Evolutionary conservation across 2,329 filamentous ascomycete genomes (phyloP).

Genomic region (Fusarium annulatum): DNA sequence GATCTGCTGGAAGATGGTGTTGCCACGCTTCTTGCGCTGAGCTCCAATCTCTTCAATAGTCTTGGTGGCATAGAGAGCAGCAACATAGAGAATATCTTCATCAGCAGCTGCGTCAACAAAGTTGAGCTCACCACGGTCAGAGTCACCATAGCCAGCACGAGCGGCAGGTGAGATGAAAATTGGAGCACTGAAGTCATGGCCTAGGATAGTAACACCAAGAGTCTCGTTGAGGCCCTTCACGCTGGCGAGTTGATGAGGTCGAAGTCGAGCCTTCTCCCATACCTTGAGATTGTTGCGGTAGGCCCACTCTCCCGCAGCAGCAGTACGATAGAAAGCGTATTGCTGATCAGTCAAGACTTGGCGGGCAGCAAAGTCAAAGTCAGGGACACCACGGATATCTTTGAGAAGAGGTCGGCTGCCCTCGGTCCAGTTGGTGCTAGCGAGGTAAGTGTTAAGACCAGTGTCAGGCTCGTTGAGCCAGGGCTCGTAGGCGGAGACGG

Average conservation of each 20-base stretch:
- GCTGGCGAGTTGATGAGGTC: slow-evolving; percentile 49
- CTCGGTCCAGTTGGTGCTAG: slow-evolving; percentile 47
- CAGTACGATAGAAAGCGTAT: slow-evolving; percentile 63
- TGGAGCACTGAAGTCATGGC: slow-evolving; percentile 59
- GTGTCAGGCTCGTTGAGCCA: slow-evolving; percentile 53
- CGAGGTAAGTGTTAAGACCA: slow-evolving; percentile 46
- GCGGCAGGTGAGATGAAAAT: slow-evolving; percentile 63
- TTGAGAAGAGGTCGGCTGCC: slow-evolving; percentile 53
- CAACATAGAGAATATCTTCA: slow-evolving; percentile 59
- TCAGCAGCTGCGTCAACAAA: slow-evolving; percentile 58
- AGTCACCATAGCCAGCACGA: slow-evolving; percentile 56
- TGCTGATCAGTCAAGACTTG: slow-evolving; percentile 54
- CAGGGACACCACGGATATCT: slow-evolving; percentile 57
- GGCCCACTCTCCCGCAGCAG: slow-evolving; percentile 60
- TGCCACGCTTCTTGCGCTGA: slow-evolving; percentile 40
- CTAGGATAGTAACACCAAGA: slow-evolving; percentile 56
- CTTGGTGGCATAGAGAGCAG: slow-evolving; percentile 48
- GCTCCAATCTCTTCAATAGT: slow-evolving; percentile 50
- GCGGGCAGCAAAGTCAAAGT: slow-evolving; percentile 62
- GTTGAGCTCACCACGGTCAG: slow-evolving; percentile 57
- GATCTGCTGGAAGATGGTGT: slow-evolving; percentile 50
- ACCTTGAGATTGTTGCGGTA: slow-evolving; percentile 64
- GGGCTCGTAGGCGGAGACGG: slow-evolving; percentile 45
- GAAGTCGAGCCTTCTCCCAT: slow-evolving; percentile 57
- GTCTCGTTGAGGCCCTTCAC: slow-evolving; percentile 52